Evolutionary conservation across 2,329 filamentous ascomycete genomes (phyloP).

Genomic region (Talaromyces sp.): DNA sequence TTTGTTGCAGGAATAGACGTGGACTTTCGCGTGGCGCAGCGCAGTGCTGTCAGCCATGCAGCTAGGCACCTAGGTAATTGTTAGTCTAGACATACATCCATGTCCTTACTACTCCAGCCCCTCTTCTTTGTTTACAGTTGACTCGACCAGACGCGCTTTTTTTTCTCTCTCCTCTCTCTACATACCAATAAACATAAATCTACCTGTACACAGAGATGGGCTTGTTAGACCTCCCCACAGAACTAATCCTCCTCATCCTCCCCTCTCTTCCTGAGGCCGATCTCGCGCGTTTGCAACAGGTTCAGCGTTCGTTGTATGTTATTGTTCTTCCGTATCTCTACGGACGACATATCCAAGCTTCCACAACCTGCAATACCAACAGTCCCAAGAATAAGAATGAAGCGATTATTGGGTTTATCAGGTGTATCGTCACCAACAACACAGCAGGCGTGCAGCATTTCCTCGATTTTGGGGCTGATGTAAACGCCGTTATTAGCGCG

Average conservation of each 20-base stretch:
- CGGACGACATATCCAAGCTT: background rate
- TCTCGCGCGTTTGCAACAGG: background rate
- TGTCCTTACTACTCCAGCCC: background rate
- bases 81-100: background rate
- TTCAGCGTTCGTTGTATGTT: background rate
- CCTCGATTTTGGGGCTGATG: background rate
- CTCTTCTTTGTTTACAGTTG: background rate
- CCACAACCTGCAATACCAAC: too few relatives aligned
- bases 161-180: background rate
- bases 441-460: background rate
- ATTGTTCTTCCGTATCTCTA: background rate
- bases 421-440: background rate
- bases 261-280: background rate
- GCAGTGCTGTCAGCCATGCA: background rate
- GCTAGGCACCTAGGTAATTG: background rate
- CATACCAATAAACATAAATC: background rate
- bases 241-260: conserved; percentile 1
- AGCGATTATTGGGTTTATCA: background rate
- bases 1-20: too few relatives aligned
- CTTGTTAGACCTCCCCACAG: conserved; percentile 9
- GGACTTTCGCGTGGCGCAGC: too few relatives aligned
- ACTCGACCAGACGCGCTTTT: too few relatives aligned
- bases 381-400: background rate
- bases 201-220: background rate
- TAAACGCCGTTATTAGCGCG: background rate